Base-by-base conservation (phyloP, 2,329 filamentous ascomycete species). In the Geoglossum cookeanum region DNA sequence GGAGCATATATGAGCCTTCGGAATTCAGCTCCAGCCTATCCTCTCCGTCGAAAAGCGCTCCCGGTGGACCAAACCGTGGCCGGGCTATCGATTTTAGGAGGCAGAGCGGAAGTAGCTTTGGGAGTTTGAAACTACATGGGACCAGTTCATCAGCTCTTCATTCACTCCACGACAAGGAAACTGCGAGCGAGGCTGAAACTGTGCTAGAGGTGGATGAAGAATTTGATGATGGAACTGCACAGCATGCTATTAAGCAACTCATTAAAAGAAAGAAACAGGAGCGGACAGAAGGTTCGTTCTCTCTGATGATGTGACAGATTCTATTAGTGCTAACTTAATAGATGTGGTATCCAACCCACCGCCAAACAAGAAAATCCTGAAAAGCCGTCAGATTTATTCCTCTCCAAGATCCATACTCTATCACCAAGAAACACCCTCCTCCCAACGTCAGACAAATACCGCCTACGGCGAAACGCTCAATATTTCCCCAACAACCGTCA, bases 171-270 rank as follows among this genome's bases (percentile, higher is more conserved):
- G 30, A n/a, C 15, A 27, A 27, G 30, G 49, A 53, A 53, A 32
- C n/a, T 8, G 55, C 17, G 22, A 57, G 55, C 35, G 55, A 57
- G 30, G 55, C 55, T 15, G 55, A 57, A 52, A 57, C 55, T 22
- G 45, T 57, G 39, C 33, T 51, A 15, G 55, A 57, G 42, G 29
- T 32, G 1, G 55, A 52, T 33, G 47, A 48, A 29, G 29, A 52
- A 7, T n/a, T 17, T 30, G 42, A 57, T 53, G 30, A 15, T 29
- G 49, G 49, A n/a, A 53, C 49, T 30, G 49, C 49, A 17, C 55
- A 57, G 47, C 55, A 57, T 57, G 55, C 55, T 2, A 47, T 57
- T n/a, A 33, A 27, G 32, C 39, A 57, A 35, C 33, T 57, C 32
- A 27, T 57, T n/a, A 48, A 33, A 48, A 22, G n/a, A 35, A 57